Evolutionary conservation across 345 rosid genomes (phyloP).

Genomic region (Xanthoceras sorbifolium): DNA sequence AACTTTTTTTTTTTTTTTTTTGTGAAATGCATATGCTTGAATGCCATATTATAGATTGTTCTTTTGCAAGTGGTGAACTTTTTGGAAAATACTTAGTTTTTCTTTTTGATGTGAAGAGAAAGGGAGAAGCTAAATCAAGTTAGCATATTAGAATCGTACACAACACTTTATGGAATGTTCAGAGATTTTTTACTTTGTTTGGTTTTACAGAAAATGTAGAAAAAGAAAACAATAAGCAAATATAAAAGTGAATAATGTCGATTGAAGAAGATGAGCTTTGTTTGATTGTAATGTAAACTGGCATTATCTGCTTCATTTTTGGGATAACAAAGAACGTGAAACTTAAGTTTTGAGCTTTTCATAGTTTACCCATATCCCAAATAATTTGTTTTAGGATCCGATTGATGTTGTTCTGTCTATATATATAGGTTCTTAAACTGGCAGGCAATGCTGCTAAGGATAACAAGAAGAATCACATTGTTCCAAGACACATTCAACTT

Average conservation of each 20-base stretch:
- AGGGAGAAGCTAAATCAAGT: not conserved
- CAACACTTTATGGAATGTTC: not conserved
- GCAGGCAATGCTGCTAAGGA: slow-evolving; percentile 85
- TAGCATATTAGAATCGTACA: not conserved
- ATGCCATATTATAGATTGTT: too few species aligned
- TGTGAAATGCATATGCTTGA: too few species aligned
- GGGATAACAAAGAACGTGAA: not conserved
- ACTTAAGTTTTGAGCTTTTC: not conserved
- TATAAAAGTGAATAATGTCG: too few species aligned
- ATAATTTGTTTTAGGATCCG: not conserved
- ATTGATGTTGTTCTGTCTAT: not conserved
- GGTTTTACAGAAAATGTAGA: too few species aligned
- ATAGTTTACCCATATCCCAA: not conserved
- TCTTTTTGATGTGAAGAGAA: too few species aligned
- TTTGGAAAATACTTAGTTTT: not conserved
- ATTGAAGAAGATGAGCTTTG: not conserved
- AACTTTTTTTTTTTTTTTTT: not conserved
- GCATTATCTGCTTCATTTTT: not conserved
- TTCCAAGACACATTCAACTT: slow-evolving; percentile 77
- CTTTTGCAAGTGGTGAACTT: too few species aligned
- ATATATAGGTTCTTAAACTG: slow-evolving; percentile 59
- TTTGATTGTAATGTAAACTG: not conserved
- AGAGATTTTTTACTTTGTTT: too few species aligned
- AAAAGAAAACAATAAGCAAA: not conserved
- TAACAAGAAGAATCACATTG: slow-evolving; percentile 69